Evolutionary conservation across 495 filamentous ascomycete genomes (phyloP).

Genomic region (Arthonia radiata): DNA sequence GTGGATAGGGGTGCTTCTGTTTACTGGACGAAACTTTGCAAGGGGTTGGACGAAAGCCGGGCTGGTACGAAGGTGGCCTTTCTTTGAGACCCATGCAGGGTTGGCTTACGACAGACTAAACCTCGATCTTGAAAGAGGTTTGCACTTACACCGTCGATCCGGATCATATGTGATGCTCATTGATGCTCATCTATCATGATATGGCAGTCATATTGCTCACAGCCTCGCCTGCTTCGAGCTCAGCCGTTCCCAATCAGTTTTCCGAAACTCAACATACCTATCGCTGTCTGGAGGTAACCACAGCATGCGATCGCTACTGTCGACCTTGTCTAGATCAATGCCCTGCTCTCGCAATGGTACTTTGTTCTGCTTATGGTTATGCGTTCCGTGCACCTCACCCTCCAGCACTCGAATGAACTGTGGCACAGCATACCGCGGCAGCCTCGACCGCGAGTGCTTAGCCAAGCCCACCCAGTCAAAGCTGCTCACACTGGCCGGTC

Average conservation of each 20-base stretch:
- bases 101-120: no score
- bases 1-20: no score
- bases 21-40: no score
- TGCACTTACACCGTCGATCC: no score
- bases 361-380: conserved; percentile 76
- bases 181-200: no score
- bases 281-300: conserved; percentile 29
- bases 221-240: conserved; percentile 23
- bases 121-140: no score
- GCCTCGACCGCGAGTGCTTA: conserved; percentile 22
- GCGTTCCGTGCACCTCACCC: conserved; percentile 28
- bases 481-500: no score
- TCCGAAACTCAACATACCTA: conserved; percentile 30
- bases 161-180: no score
- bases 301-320: conserved; percentile 15
- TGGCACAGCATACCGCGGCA: conserved; percentile 57
- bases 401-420: conserved; percentile 42
- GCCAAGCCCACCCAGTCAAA: conserved; percentile 12
- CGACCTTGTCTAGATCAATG: conserved; percentile 31
- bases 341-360: conserved; percentile 45
- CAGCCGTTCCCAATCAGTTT: conserved; percentile 31
- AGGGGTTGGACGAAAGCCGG: no score
- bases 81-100: no score
- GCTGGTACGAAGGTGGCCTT: no score
- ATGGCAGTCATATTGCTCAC: no score